Percentiles rank a stretch among this genome's conserved stretches.
phyloP scores from a whole-genome alignment of 108 stramenopile genomes.

The Licmophora abbreviata region DNA sequence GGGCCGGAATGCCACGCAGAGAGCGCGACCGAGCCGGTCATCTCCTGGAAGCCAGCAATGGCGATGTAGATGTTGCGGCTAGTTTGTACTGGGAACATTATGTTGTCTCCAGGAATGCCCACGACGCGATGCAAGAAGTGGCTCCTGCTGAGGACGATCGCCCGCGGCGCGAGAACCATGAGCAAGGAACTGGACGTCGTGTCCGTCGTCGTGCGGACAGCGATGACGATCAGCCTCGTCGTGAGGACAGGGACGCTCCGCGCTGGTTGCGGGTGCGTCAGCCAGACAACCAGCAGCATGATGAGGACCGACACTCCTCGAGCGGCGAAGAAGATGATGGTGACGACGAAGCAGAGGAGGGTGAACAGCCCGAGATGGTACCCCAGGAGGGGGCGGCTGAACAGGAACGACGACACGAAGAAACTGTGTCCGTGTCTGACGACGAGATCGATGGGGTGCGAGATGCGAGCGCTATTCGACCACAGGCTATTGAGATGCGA shows the following conservation, averaged over 20 bases:
- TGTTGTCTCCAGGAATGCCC: too few relatives aligned
- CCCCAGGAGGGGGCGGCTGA: neutral
- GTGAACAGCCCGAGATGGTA: too few relatives aligned
- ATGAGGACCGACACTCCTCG: neutral
- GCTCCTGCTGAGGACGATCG: too few relatives aligned
- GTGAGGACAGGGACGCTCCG: neutral
- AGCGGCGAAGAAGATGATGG: neutral
- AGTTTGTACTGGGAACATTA: constrained; percentile 77
- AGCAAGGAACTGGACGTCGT: too few relatives aligned
- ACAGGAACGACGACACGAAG: neutral
- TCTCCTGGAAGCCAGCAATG: constrained; percentile 55
- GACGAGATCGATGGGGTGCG: neutral
- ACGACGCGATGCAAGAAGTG: too few relatives aligned
- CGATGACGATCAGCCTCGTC: neutral
- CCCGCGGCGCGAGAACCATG: too few relatives aligned
- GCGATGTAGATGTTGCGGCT: constrained; percentile 56
- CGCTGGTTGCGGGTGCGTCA: neutral
- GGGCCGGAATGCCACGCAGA: too few relatives aligned
- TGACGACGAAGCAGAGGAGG: too few relatives aligned
- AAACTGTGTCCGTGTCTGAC: neutral
- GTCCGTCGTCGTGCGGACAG: too few relatives aligned
- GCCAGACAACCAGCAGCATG: neutral
- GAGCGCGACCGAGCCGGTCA: too few relatives aligned
- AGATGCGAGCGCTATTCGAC: neutral
- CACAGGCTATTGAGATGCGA: neutral